Evolutionary conservation across 495 filamentous ascomycete genomes (phyloP), one percentile per base, ranked within the genome.

Genomic region (Penicillium fimorum): DNA sequence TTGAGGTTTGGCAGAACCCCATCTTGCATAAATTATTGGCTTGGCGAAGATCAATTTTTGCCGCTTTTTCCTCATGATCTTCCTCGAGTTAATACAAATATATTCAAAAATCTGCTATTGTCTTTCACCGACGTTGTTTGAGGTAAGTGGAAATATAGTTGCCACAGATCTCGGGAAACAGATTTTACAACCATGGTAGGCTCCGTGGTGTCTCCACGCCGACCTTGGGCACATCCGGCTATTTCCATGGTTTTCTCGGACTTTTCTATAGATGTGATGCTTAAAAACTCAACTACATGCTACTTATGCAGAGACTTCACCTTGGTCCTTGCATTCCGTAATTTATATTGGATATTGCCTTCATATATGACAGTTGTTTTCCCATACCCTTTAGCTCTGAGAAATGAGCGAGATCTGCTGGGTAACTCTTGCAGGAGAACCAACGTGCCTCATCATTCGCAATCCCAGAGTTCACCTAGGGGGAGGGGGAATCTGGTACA

Each of bases 1-100:
- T 18, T 33, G 45, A 47, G 20, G 27, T 47, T 20, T 1, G n/a
- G 29, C 27, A 32, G 29, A 47, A 47, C 11, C 5, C 1, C 17
- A 20, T 47, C 44, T 15, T 9, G 44, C 27, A 47, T 47, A 47
- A 9, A n/a, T 45, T 45, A 45, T n/a, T 45, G 24, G 12, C 43
- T 45, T 45, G 43, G 13, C 43, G 5, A 27, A 22, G 13, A 25
- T 8, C 2, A n/a, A 38, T 5, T 8, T 38, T 38, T 38, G 6
- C 35, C 2, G 6, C 22, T 22, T n/a, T 1, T 37, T 37, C 2
- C 1, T 3, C 15, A n/a, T n/a, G 35, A 7, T 37, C 5, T 37
- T n/a, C 15, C 15, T 38, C 7, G 3, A 17, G 4, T n/a, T n/a
- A n/a, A 38, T n/a, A 9, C 15, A 11, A n/a, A 38, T n/a, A 38